phyloP scores from a whole-genome alignment of 768 basidiomycete genomes.

The Mycena kentingensis region DNA sequence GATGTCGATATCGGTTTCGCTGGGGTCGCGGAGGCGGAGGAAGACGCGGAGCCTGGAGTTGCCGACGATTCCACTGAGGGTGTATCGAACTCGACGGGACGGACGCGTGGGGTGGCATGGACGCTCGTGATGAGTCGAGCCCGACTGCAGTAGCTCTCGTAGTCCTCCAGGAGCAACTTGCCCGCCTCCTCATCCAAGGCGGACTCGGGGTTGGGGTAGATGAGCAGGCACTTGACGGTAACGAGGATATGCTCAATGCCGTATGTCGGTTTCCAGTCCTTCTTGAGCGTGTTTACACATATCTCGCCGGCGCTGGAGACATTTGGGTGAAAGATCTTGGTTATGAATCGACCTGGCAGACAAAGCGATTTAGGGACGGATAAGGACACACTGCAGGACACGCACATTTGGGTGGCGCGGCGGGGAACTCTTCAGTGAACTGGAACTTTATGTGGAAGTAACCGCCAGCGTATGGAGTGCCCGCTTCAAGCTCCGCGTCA shows the following conservation, averaged over 20 bases:
- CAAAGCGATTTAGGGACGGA: not conserved
- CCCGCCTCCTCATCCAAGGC: constrained; percentile 96
- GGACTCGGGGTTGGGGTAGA: constrained; percentile 96
- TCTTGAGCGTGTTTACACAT: constrained; percentile 96
- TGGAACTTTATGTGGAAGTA: constrained; percentile 79
- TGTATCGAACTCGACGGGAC: constrained; percentile 71
- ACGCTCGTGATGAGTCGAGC: constrained; percentile 89
- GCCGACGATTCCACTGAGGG: constrained; percentile 33
- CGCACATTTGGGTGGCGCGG: constrained; percentile 91
- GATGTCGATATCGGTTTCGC: constrained; percentile 26
- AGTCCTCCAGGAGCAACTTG: constrained; percentile 86
- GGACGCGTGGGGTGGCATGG: constrained; percentile 80
- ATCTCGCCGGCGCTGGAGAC: constrained; percentile 90
- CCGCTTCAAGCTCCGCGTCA: constrained; percentile 45
- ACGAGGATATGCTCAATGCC: constrained; percentile 91
- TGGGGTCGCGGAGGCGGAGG: constrained; percentile 20
- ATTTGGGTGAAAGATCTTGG: constrained; percentile 98
- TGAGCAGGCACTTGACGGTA: constrained; percentile 92
- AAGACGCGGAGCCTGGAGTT: constrained; percentile 17
- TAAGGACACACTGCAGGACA: constrained; percentile 11
- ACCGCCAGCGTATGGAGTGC: constrained; percentile 68
- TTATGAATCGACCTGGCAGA: constrained; percentile 76
- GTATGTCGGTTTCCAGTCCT: constrained; percentile 92
- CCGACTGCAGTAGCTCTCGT: constrained; percentile 82
- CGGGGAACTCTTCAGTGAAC: constrained; percentile 93